These are phyloP conservation scores for Backusella luteola DNA, from an alignment of 192 early-diverging fungal genomes.

Conservation along the genomic window DNA sequence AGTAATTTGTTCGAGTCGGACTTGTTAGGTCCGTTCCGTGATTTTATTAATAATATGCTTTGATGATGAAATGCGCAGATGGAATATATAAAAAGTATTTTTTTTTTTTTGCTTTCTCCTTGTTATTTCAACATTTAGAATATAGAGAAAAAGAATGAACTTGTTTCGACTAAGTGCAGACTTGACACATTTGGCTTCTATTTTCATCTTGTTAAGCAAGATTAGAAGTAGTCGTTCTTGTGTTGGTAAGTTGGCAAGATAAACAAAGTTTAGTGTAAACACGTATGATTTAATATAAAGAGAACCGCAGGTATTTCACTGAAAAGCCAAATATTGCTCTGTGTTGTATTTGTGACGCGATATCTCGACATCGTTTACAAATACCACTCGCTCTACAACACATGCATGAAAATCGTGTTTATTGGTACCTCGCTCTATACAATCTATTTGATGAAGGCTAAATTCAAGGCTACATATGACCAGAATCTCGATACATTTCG, in stretches of 20 bases:
- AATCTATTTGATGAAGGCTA: slow-evolving; percentile 84
- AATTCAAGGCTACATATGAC: slow-evolving; percentile 92
- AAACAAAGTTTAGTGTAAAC: neutral
- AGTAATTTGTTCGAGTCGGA: neutral
- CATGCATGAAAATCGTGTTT: slow-evolving; percentile 95
- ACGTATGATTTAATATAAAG: neutral
- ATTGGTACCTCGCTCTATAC: slow-evolving; percentile 84
- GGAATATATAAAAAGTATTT: neutral
- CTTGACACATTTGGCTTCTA: slow-evolving; percentile 14
- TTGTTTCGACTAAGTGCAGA: slow-evolving; percentile 18
- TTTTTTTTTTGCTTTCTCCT: neutral
- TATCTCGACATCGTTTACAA: slow-evolving; percentile 86
- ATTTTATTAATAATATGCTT: neutral
- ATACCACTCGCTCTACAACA: slow-evolving; percentile 88
- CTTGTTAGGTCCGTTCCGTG: neutral
- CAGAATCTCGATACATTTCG: slow-evolving; percentile 89
- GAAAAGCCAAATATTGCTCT: slow-evolving; percentile 92
- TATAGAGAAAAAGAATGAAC: slow-evolving; percentile 8
- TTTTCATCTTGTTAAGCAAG: slow-evolving; percentile 78
- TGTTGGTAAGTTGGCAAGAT: slow-evolving; percentile 54
- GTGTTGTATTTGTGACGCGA: slow-evolving; percentile 87
- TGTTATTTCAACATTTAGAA: neutral
- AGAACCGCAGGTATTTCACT: slow-evolving; percentile 86
- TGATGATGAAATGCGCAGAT: neutral
- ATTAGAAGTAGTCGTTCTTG: slow-evolving; percentile 88